Conservation (phyloP, 805 yeast species). For the Lipomyces kockii region DNA sequence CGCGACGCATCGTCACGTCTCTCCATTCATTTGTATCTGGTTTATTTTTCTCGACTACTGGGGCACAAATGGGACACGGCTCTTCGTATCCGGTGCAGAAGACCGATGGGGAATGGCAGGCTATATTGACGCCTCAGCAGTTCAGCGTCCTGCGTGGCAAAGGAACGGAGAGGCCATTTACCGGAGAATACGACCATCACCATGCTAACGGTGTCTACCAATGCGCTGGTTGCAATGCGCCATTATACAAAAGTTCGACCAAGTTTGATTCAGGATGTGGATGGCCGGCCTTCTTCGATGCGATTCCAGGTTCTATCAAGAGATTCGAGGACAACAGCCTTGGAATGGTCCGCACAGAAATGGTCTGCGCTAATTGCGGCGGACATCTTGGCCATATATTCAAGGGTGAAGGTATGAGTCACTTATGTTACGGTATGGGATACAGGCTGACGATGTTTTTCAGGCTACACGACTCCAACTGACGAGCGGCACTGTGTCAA, state of each 20-base stretch:
- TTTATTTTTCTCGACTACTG: neutral
- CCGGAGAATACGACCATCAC: conserved; percentile 60
- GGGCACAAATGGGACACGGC: conserved; percentile 10
- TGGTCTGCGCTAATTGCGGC: conserved; percentile 85
- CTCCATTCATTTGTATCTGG: neutral
- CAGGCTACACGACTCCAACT: conserved; percentile 76
- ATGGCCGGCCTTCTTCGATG: conserved; percentile 97
- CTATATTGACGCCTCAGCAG: conserved; percentile 74
- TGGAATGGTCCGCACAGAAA: conserved; percentile 88
- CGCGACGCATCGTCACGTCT: neutral
- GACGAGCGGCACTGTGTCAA: conserved; percentile 96
- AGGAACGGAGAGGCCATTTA: conserved; percentile 70
- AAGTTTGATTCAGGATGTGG: conserved; percentile 94
- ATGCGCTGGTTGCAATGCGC: conserved; percentile 85
- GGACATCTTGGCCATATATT: conserved; percentile 97
- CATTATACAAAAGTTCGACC: conserved; percentile 76
- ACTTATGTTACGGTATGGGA: neutral
- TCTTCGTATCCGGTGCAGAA: conserved; percentile 23
- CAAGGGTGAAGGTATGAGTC: conserved; percentile 69
- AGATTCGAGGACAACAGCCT: conserved; percentile 61
- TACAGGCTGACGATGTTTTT: neutral
- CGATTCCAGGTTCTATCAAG: conserved; percentile 76
- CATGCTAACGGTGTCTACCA: conserved; percentile 65
- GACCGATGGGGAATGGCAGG: conserved; percentile 71
- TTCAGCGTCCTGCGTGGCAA: conserved; percentile 74